These are phyloP conservation scores for Puccinia hordei DNA, from an alignment of 1,284 basidiomycete genomes.

Conservation along the genomic window DNA sequence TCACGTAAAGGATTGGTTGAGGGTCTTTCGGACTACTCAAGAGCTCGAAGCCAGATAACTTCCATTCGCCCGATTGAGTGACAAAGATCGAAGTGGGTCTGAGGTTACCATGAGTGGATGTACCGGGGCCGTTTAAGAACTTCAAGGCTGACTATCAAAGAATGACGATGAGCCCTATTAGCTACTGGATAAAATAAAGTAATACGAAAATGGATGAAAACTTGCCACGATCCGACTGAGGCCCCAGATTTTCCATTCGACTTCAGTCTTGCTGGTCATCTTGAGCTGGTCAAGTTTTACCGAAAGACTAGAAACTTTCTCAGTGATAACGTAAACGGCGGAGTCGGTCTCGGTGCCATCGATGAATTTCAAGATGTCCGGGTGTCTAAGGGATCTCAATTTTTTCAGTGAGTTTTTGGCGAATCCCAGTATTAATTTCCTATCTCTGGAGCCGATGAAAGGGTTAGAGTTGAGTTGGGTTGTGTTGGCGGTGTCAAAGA, in stretches of 20 bases:
- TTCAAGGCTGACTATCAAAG: slow-evolving; percentile 74
- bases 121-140: slow-evolving; percentile 82
- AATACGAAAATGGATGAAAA: slow-evolving; percentile 53
- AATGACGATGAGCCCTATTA: slow-evolving; percentile 6
- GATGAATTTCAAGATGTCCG: slow-evolving; percentile 91
- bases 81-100: slow-evolving; percentile 80
- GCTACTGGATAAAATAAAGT: neutral
- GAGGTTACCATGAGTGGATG: slow-evolving; percentile 78
- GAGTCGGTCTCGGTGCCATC: slow-evolving; percentile 87
- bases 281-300: slow-evolving; percentile 63
- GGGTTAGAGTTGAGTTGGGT: slow-evolving; percentile 60
- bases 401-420: slow-evolving; percentile 90
- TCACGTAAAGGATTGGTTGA: slow-evolving; percentile 74
- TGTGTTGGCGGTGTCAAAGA: slow-evolving; percentile 61
- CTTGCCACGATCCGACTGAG: slow-evolving; percentile 82
- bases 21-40: slow-evolving; percentile 78
- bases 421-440: slow-evolving; percentile 66
- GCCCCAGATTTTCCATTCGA: slow-evolving; percentile 94
- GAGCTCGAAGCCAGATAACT: slow-evolving; percentile 88
- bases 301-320: slow-evolving; percentile 81
- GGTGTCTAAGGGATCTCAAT: slow-evolving; percentile 86
- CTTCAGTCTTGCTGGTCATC: slow-evolving; percentile 58
- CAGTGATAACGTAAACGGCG: slow-evolving; percentile 88
- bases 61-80: slow-evolving; percentile 91
- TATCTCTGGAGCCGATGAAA: slow-evolving; percentile 63